These are phyloP conservation scores for Hyphopichia homilentoma DNA, from an alignment of 805 yeast genomes.

Conservation along the genomic window DNA sequence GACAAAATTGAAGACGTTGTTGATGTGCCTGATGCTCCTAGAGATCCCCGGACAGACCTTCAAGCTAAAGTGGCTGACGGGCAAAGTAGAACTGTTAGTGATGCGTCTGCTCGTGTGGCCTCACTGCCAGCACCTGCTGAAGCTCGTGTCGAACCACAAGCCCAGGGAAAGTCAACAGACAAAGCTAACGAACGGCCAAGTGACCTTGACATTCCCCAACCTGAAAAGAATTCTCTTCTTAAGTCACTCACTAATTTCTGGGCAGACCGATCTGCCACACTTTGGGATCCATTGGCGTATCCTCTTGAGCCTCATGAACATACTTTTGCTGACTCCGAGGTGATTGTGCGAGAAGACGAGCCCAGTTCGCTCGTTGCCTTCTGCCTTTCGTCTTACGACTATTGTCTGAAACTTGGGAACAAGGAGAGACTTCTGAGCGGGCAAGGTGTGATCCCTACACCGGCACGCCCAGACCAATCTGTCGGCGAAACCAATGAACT, in stretches of 20 bases:
- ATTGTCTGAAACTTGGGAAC: conserved; percentile 54
- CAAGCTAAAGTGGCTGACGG: not conserved
- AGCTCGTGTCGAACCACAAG: no score
- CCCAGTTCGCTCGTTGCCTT: conserved; percentile 94
- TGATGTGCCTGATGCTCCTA: conserved; percentile 40
- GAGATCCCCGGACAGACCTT: no score
- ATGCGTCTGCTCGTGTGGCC: no score
- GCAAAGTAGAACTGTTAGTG: not conserved
- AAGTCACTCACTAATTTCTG: conserved; percentile 86
- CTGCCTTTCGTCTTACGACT: conserved; percentile 83
- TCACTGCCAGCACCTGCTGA: no score
- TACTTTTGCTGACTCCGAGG: conserved; percentile 89
- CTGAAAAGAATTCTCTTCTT: conserved; percentile 73
- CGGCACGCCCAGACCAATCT: no score
- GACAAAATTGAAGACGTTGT: conserved; percentile 88
- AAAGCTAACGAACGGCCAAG: conserved; percentile 4
- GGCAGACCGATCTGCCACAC: conserved; percentile 95
- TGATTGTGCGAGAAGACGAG: conserved; percentile 92
- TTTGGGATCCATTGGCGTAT: conserved; percentile 90
- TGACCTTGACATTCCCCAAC: conserved; percentile 32
- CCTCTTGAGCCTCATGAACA: conserved; percentile 82
- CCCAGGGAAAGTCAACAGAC: not conserved
- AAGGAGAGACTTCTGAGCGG: conserved; percentile 8
- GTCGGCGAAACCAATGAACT: conserved; percentile 20
- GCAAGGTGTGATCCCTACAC: no score